Base-by-base conservation (phyloP, 345 rosid genomes). In the Mercurialis annua region DNA sequence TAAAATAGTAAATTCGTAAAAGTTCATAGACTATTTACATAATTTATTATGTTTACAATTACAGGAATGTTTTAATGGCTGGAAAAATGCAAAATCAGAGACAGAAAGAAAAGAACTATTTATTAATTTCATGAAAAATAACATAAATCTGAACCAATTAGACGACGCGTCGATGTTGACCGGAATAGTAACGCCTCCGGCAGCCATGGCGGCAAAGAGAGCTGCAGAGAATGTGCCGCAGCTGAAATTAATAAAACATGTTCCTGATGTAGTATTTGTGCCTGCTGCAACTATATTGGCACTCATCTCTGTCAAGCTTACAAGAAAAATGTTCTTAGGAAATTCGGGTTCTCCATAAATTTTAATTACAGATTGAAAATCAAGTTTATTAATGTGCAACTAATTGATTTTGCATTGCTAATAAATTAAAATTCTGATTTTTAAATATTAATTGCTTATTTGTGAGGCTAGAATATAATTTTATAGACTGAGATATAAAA, bases 121-220 rank as follows among this genome's bases (percentile, higher is more conserved):
- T 21, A n/a, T 66, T 15, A 47, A 76, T 1, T 87, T 90, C 53
- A 80, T 90, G 68, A 73, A 70, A 59, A 4, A 81, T 21, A 70
- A 17, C 0, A 73, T 89, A 20, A 74, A 63, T 23, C 78, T 86
- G 11, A 86, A 85, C 79, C 81, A 71, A 76, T 66, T 87, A 9
- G 98, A 93, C 53, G 78, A 85, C 57, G 72, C 53, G 6, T 83
- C 92, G 7, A 31, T 93, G 77, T 47, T 87, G 12, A 75, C 84
- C 2, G 96, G 97, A 33, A 48, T 93, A 26, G 67, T 74, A 4
- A 86, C 87, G 1, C 96, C 97, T 0, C 96, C 95, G 0, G 96
- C 94, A 4, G 96, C 91, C 42, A 89, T 90, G 95, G 97, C 85
- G 0, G 89, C 91, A 0, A 94, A 94, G 76, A 90, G 76, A 78